Base-by-base conservation (phyloP, 345 rosid species). In the Syzygium aqueum region DNA sequence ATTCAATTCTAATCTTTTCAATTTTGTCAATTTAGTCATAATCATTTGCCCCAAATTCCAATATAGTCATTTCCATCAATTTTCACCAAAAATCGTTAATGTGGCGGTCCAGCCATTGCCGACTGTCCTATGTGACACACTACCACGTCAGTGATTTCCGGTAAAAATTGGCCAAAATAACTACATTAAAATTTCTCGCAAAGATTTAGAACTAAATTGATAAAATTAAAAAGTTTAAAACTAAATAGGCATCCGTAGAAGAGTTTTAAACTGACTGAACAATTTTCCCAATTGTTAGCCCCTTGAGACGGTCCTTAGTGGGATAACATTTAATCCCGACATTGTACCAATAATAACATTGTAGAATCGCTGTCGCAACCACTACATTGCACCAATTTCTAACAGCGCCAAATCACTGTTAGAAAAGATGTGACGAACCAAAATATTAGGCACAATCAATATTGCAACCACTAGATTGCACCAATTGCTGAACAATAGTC, bases 71-170 rank as follows among this genome's bases (percentile, higher is more conserved):
- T n/a, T 4, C 2, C 3, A 61, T 61, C 1, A n/a, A 61, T 61
- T n/a, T 61, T n/a, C 17, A 13, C 8, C 2, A 3, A 27, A 61
- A 61, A 61, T 61, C 33, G 15, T 13, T n/a, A 6, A 23, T 0
- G 0, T 3, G 6, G 37, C n/a, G 37, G 7, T 13, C 8, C 14
- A 61, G 30, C n/a, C 7, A n/a, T 61, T 0, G 1, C 8, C 1
- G 0, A 1, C 3, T 2, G 0, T 61, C 73, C 2, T 27, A n/a
- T 1, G 1, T 61, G 13, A 8, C 2, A 3, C n/a, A n/a, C 2
- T 8, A 1, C 12, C 19, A n/a, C 30, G 8, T n/a, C 0, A 14
- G 19, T 17, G 2, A n/a, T 61, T 61, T n/a, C 3, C 0, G 30
- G 4, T 11, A 61, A n/a, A 61, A 61, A n/a, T 13, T 61, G 8